Percentiles rank a stretch among this genome's conserved stretches.
phyloP scores from a whole-genome alignment of 2,329 filamentous ascomycete species.

The Monosporascus sp. region DNA sequence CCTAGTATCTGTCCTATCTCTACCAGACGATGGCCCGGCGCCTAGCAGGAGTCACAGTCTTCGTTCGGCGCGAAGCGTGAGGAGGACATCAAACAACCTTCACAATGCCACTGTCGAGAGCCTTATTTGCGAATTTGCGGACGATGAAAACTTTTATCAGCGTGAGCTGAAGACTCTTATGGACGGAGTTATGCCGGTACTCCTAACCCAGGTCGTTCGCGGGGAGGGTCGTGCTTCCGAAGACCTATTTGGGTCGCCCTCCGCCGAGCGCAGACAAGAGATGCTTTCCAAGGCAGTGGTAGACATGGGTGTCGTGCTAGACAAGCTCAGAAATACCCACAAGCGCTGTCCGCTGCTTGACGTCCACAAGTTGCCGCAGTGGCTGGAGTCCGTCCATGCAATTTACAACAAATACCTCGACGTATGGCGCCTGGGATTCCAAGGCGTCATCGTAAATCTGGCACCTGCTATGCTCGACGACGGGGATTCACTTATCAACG shows the following conservation, averaged over 20 bases:
- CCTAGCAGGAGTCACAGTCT: slow-evolving; percentile 63
- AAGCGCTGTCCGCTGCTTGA: slow-evolving; percentile 73
- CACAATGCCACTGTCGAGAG: slow-evolving; percentile 68
- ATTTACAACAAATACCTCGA: slow-evolving; percentile 83
- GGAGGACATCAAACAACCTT: slow-evolving; percentile 64
- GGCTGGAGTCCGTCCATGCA: slow-evolving; percentile 73
- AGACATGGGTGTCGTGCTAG: slow-evolving; percentile 86
- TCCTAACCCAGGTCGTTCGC: slow-evolving; percentile 79
- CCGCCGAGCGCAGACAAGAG: slow-evolving; percentile 48
- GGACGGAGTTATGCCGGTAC: slow-evolving; percentile 89
- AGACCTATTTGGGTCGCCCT: slow-evolving; percentile 60
- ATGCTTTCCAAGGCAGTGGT: slow-evolving; percentile 80
- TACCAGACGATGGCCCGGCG: slow-evolving; percentile 53
- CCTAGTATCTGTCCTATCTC: slow-evolving; percentile 84
- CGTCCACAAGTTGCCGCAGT: slow-evolving; percentile 66
- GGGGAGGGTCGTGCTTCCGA: slow-evolving; percentile 59
- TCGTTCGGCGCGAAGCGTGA: slow-evolving; percentile 72
- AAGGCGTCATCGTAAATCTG: slow-evolving; percentile 90
- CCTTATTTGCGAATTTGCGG: slow-evolving; percentile 71
- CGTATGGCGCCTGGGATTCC: slow-evolving; percentile 89
- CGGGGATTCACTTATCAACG: slow-evolving; percentile 54
- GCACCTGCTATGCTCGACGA: slow-evolving; percentile 63
- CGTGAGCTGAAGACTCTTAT: slow-evolving; percentile 89
- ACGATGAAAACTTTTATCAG: slow-evolving; percentile 84
- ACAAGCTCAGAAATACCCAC: slow-evolving; percentile 77